Base-by-base conservation (phyloP, 2,329 filamentous ascomycete species). In the Immersiporthe knoxdaviesiana region DNA sequence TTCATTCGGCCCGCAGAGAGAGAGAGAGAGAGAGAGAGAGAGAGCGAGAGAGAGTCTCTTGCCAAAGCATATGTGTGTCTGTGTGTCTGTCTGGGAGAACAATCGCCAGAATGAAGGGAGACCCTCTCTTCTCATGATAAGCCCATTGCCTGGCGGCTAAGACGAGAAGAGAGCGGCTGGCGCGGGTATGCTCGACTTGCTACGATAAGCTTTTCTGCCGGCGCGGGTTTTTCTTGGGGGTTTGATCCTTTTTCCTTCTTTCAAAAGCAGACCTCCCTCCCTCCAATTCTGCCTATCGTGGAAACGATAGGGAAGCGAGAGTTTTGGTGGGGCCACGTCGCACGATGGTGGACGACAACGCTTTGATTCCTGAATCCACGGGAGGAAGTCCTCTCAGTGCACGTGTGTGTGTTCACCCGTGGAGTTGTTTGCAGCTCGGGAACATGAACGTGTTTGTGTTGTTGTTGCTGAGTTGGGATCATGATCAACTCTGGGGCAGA, bases 301-400 rank as follows among this genome's bases (percentile, higher is more conserved):
- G 24, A 27, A n/a, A n/a, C n/a, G 47, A 50, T n/a, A 50, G 7
- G 50, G 50, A 54, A 54, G 24, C 24, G 50, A 30, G 24, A 24
- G 7, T n/a, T 54, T 3, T 54, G 50, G 50, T 44, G 50, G 50
- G 50, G 50, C 24, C n/a, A 30, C 52, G 14, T 56, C 52, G 52
- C 52, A 56, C n/a, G n/a, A 56, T 14, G 30, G 39, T 27, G 14
- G 59, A 62, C 32, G 35, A 62, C 21, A 18, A 18, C 3, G 39
- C 21, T n/a, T 12, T 63, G 27, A 47, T n/a, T 41, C 27, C 32
- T 8, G 41, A 11, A n/a, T 18, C 24, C 18, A 37, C 11, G n/a
- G n/a, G 60, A 47, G 60, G n/a, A 44, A 62, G 21, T 47, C 39
- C n/a, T n/a, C 60, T 30, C 60, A 44, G 39, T 30, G 39, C n/a